Percentiles rank a stretch among this genome's conserved stretches.
These are phyloP conservation scores for Xylaria sp. DNA, from an alignment of 2,329 filamentous ascomycete species.

Conservation along the genomic window DNA sequence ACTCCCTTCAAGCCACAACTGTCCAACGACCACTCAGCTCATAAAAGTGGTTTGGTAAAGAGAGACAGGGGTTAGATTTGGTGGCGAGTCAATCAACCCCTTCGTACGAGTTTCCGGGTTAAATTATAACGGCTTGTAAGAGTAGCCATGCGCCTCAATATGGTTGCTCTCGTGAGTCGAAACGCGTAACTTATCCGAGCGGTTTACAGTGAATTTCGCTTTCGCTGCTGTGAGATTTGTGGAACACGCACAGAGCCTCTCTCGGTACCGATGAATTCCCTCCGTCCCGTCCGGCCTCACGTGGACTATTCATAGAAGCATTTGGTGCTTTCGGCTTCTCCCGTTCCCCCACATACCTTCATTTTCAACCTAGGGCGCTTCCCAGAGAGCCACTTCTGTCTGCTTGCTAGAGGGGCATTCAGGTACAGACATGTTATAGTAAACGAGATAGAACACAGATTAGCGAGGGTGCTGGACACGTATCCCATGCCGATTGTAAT, in stretches of 20 bases:
- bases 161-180: background rate
- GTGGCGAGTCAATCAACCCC: background rate
- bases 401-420: background rate
- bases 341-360: constrained; percentile 5
- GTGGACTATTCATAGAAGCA: constrained; percentile 30
- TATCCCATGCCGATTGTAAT: constrained; percentile 18
- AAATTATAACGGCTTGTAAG: background rate
- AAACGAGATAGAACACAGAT: constrained; percentile 11
- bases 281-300: constrained; percentile 4
- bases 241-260: constrained; percentile 15
- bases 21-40: constrained; percentile 8
- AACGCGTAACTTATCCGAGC: constrained; percentile 12
- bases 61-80: constrained; percentile 4
- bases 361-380: background rate
- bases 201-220: constrained; percentile 2
- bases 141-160: background rate
- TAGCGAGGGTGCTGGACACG: constrained; percentile 24
- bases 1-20: constrained; percentile 15
- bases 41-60: constrained; percentile 15
- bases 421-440: background rate
- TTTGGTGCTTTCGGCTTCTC: constrained; percentile 16
- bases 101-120: background rate
- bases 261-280: background rate
- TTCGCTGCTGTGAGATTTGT: constrained; percentile 4
- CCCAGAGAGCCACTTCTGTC: background rate